Evolutionary conservation across 768 basidiomycete genomes (phyloP).

Genomic region (Hemileccinum impolitum): DNA sequence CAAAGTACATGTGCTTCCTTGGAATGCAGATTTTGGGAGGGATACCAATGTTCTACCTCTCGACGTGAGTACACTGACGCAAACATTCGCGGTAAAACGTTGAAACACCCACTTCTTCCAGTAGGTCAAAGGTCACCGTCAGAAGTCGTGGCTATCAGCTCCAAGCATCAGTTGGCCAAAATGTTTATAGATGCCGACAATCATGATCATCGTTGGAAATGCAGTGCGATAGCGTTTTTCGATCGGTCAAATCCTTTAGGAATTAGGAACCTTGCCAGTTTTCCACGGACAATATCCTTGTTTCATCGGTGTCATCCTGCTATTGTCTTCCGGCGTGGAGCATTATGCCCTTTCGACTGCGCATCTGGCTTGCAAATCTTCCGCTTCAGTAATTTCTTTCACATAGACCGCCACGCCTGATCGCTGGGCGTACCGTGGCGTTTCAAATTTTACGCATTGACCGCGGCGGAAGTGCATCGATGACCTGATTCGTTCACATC

Average conservation of each 20-base stretch:
- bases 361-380: not conserved
- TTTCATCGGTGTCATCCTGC: constrained; percentile 2
- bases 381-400: constrained; percentile 3
- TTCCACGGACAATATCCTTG: not conserved
- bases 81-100: not conserved
- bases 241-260: not conserved
- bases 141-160: not conserved
- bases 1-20: not conserved
- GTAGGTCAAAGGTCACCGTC: not conserved
- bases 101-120: not conserved
- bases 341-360: not conserved
- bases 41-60: not conserved
- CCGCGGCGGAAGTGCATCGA: not conserved
- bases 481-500: not conserved
- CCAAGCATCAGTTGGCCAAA: not conserved
- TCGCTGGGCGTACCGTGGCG: not conserved
- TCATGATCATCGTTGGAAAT: not conserved
- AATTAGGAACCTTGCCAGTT: not conserved
- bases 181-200: not conserved
- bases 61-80: constrained; percentile 6
- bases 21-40: not conserved
- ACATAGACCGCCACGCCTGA: not conserved
- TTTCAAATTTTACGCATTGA: constrained; percentile 1
- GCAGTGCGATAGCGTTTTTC: not conserved
- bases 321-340: not conserved